Evolutionary conservation across 2,329 filamentous ascomycete species (phyloP).

Genomic region (Neofusicoccum parvum): DNA sequence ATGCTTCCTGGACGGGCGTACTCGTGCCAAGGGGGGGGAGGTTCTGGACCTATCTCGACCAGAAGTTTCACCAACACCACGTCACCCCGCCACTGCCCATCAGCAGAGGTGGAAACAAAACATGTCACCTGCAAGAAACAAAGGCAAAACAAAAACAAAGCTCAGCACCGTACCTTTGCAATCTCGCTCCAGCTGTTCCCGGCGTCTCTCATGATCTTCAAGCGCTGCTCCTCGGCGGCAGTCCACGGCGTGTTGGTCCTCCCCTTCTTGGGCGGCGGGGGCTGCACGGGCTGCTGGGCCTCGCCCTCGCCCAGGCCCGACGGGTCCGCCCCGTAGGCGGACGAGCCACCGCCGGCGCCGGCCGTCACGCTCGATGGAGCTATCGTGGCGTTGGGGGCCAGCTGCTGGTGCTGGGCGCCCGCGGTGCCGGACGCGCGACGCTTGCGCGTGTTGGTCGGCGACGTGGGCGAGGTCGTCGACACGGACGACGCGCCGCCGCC

Average conservation of each 20-base stretch:
- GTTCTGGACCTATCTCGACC: background rate
- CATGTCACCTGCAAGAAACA: background rate
- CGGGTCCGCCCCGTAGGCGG: slow-evolving; percentile 13
- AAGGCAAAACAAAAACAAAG: background rate
- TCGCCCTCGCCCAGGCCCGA: slow-evolving; percentile 1
- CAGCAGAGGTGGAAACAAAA: background rate
- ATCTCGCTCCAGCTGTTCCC: slow-evolving; percentile 98
- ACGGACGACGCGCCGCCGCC: background rate
- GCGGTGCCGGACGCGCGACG: slow-evolving; percentile 41
- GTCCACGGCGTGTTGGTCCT: slow-evolving; percentile 99
- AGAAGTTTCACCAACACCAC: background rate
- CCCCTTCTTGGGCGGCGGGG: slow-evolving; percentile 74
- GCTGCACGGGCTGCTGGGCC: slow-evolving; percentile 17
- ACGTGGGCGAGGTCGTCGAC: background rate
- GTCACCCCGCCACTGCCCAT: background rate
- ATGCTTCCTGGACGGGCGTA: background rate
- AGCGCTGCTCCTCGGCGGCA: slow-evolving; percentile 83
- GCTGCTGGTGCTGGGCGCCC: slow-evolving; percentile 31
- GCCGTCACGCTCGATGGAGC: slow-evolving; percentile 11
- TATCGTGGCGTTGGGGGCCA: slow-evolving; percentile 18
- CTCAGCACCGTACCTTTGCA: slow-evolving; percentile 69
- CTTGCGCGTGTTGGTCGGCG: slow-evolving; percentile 45
- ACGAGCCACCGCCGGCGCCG: background rate
- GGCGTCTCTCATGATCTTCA: slow-evolving; percentile 92
- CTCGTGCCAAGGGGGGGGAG: background rate